Percentiles rank a stretch among this genome's conserved stretches.
Conservation (phyloP, 768 basidiomycete genomes). For the Boletus vinaceobasis region DNA sequence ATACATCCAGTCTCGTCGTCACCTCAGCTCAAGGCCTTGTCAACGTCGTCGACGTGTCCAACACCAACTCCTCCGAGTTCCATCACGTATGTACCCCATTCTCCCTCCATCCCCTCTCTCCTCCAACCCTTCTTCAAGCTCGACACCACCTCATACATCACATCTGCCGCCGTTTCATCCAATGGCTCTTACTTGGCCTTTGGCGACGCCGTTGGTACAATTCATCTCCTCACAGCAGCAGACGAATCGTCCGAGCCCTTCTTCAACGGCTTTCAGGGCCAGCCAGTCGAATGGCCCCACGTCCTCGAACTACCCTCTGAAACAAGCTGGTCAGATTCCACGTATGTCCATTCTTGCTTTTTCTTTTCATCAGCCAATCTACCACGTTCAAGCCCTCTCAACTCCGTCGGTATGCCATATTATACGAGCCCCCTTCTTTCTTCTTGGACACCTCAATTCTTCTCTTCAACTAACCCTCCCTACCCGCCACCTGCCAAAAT, state of each 20-base stretch:
- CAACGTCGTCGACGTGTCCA: conserved; percentile 78
- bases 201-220: conserved; percentile 79
- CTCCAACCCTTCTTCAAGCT: conserved; percentile 41
- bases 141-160: conserved; percentile 72
- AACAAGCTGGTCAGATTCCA: conserved; percentile 79
- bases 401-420: conserved; percentile 82
- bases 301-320: conserved; percentile 61
- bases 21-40: conserved; percentile 80
- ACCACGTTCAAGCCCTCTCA: conserved; percentile 63
- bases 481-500: conserved; percentile 76
- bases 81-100: conserved; percentile 57
- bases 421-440: conserved; percentile 77
- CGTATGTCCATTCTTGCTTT: conserved; percentile 46
- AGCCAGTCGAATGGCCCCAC: conserved; percentile 84
- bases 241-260: conserved; percentile 56
- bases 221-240: conserved; percentile 79
- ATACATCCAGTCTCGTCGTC: conserved; percentile 69
- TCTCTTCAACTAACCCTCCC: conserved; percentile 39
- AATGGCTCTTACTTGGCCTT: conserved; percentile 91
- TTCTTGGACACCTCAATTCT: conserved; percentile 53
- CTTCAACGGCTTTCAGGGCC: conserved; percentile 88
- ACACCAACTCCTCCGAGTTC: conserved; percentile 67
- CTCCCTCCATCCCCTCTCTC: not conserved
- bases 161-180: conserved; percentile 76
- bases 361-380: not conserved